Base-by-base conservation (phyloP, 495 filamentous ascomycete species). In the Tetracladium marchalianum region DNA sequence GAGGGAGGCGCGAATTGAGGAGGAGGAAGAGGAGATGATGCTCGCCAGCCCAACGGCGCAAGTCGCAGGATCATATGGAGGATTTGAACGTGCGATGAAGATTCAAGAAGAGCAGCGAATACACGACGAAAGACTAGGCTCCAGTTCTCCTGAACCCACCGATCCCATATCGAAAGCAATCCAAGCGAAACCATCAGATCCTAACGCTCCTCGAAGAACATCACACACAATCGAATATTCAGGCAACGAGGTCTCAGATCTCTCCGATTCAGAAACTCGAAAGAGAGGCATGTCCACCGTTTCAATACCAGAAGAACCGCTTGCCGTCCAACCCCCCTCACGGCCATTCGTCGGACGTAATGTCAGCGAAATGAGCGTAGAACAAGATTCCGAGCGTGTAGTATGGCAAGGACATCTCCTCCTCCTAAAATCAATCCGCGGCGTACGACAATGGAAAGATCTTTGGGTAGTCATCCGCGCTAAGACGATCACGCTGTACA, bases 381-480 rank as follows among this genome's bases (percentile, higher is more conserved):
- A 75, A 39, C 60, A 62, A 18, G 73, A 81, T 16, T 71, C 75
- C 31, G 77, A 88, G 56, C 75, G 89, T 31, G 83, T 97, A 15
- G 76, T 96, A 36, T 95, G 86, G 76, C 87, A 96, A 61, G 87
- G 90, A 15, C 90, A 87, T 67, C 77, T 96, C 34, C 84, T 87
- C 62, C 81, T 85, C 50, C 75, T 95, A 19, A 87, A 85, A 49
- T 84, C 82, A 49, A 90, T 89, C 54, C 73, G 84, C n/a, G 86
- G 85, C 5, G 82, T 98, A 34, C 80, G 83, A 31, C 86, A 92
- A 56, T 98, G 92, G 92, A 96, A 94, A 69, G 83, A 85, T 51
- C 71, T 86, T 31, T 98, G 92, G 92, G 81, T 82, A 0, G 92
- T 98, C 0, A 67, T 97, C n/a, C 84, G 90, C 31, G 81, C 88